These are phyloP conservation scores for Volutella citrinella DNA, from an alignment of 2,329 filamentous ascomycete species.

Conservation along the genomic window DNA sequence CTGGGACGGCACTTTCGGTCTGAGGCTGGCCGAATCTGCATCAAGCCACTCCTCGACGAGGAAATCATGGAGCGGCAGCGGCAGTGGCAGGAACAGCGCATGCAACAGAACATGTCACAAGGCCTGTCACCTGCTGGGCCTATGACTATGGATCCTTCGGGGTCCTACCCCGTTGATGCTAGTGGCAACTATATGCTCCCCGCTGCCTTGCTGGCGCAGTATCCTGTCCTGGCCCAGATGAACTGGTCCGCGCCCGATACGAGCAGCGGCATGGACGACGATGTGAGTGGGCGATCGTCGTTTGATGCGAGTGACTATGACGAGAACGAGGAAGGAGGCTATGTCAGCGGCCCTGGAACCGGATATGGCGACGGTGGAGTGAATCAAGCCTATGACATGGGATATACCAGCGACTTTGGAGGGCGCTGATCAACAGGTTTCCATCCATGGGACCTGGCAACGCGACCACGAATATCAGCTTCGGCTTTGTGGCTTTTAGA, in stretches of 20 bases:
- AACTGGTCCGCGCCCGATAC: constrained; percentile 72
- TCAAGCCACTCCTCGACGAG: constrained; percentile 94
- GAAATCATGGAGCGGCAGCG: constrained; percentile 82
- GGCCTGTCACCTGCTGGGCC: constrained; percentile 51
- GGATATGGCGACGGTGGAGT: constrained; percentile 57
- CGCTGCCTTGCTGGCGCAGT: constrained; percentile 83
- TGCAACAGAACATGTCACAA: constrained; percentile 62
- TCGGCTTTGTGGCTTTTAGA: constrained; percentile 9
- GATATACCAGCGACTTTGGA: constrained; percentile 27
- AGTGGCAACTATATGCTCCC: constrained; percentile 68
- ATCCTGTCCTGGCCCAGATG: constrained; percentile 86
- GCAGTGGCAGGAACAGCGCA: constrained; percentile 68
- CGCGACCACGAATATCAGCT: no score
- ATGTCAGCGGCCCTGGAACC: constrained; percentile 61
- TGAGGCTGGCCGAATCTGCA: constrained; percentile 92
- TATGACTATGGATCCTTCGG: constrained; percentile 59
- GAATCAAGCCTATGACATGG: constrained; percentile 46
- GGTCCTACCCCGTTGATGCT: constrained; percentile 56
- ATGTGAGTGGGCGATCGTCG: constrained; percentile 73
- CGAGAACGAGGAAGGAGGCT: constrained; percentile 68
- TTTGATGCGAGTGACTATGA: constrained; percentile 81
- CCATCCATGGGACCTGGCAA: no score
- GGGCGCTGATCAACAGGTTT: constrained; percentile 20
- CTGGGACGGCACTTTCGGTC: constrained; percentile 92
- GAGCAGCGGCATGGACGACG: constrained; percentile 70